phyloP scores from a whole-genome alignment of 352 stramenopile species.

The Phytophthora constricta region DNA sequence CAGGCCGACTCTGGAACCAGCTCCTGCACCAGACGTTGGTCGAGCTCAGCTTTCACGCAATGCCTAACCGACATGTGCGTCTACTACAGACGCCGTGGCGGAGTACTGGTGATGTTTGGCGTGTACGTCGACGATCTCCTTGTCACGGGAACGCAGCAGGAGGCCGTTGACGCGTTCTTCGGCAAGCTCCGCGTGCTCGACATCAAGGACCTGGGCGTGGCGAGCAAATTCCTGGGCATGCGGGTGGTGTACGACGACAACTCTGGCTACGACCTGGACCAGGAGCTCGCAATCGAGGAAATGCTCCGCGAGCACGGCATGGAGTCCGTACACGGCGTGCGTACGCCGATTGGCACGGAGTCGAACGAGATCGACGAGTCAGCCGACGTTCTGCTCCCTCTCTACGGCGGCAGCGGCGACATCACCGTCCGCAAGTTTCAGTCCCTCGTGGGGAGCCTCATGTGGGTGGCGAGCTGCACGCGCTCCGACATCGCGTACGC shows the following conservation, averaged over 20 bases:
- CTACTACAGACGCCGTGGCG: constrained; percentile 18
- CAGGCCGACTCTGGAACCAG: constrained; percentile 36
- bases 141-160: constrained; percentile 14
- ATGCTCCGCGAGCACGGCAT: constrained; percentile 16
- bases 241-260: constrained; percentile 8
- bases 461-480: constrained; percentile 37
- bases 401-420: background rate
- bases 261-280: constrained; percentile 17
- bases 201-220: constrained; percentile 39
- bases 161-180: constrained; percentile 11
- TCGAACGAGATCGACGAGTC: background rate
- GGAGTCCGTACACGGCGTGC: constrained; percentile 15
- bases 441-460: constrained; percentile 34
- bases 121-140: constrained; percentile 45
- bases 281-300: constrained; percentile 24
- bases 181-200: constrained; percentile 15
- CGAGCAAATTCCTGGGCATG: constrained; percentile 40
- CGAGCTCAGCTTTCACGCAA: constrained; percentile 17
- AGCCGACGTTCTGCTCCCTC: constrained; percentile 1
- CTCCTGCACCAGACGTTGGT: constrained; percentile 23
- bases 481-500: constrained; percentile 34
- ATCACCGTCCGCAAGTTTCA: constrained; percentile 31
- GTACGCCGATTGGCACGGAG: constrained; percentile 3
- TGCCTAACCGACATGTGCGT: constrained; percentile 37
- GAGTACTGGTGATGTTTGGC: constrained; percentile 18